Conservation (phyloP, 2,329 filamentous ascomycete genomes). For the Epichloe gansuensis region DNA sequence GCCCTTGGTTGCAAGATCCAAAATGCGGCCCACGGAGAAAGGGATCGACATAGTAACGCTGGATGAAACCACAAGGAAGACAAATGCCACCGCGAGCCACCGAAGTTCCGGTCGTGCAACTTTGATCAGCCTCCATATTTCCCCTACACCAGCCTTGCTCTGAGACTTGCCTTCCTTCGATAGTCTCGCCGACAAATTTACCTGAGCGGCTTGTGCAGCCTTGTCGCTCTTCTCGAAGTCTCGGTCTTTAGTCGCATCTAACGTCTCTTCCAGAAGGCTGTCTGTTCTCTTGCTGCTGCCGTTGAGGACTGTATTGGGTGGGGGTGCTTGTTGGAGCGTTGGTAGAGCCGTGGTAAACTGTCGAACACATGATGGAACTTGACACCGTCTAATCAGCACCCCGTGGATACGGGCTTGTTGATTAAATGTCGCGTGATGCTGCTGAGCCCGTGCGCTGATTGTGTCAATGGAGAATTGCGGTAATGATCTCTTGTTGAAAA, state of each 20-base stretch:
- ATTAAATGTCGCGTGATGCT: neutral
- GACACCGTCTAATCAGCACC: neutral
- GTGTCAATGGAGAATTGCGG: neutral
- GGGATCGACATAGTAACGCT: constrained; percentile 92
- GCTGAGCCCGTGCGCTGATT: neutral
- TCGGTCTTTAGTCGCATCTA: constrained; percentile 21
- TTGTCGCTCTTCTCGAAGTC: constrained; percentile 62
- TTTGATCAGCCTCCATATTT: constrained; percentile 78
- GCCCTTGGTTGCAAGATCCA: constrained; percentile 78
- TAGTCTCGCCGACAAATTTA: constrained; percentile 79
- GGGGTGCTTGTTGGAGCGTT: constrained; percentile 13
- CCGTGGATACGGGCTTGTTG: neutral
- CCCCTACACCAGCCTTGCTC: constrained; percentile 50
- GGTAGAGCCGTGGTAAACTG: constrained; percentile 18
- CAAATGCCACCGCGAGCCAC: constrained; percentile 67
- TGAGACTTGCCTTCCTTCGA: constrained; percentile 63
- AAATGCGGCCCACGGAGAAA: constrained; percentile 89
- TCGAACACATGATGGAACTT: constrained; percentile 10
- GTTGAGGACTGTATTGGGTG: constrained; percentile 19
- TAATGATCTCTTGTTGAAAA: neutral
- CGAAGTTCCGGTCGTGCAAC: constrained; percentile 78
- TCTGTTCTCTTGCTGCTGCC: constrained; percentile 24
- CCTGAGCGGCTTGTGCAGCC: constrained; percentile 72
- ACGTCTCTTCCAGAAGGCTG: constrained; percentile 18
- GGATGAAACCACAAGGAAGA: constrained; percentile 79